Percentiles rank a stretch among this genome's conserved stretches.
These are phyloP conservation scores for Cladosporium sp. DNA, from an alignment of 2,329 filamentous ascomycete species.

Conservation along the genomic window DNA sequence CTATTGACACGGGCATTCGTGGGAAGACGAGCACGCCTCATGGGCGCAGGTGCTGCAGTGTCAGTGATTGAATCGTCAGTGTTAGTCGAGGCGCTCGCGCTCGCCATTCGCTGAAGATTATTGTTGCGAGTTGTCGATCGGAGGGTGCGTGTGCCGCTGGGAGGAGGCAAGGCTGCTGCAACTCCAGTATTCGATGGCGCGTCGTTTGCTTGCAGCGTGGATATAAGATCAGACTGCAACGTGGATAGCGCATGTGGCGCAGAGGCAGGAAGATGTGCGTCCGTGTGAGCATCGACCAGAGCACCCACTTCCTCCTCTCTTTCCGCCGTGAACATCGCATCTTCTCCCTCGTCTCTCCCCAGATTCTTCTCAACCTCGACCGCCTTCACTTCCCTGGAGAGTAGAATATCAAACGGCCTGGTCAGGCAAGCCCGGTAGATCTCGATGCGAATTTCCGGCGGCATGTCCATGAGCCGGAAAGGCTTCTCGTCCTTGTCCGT, in stretches of 20 bases:
- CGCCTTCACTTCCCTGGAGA: constrained; percentile 21
- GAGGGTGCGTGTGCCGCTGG: neutral
- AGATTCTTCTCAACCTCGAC: neutral
- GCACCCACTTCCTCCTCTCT: neutral
- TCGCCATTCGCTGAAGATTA: neutral
- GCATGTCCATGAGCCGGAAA: constrained; percentile 39
- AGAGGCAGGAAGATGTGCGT: too few relatives aligned
- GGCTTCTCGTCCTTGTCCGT: constrained; percentile 10
- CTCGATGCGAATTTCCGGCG: constrained; percentile 40
- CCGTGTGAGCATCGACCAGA: neutral
- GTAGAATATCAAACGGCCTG: constrained; percentile 26
- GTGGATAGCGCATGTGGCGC: too few relatives aligned
- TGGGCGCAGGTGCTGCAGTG: neutral
- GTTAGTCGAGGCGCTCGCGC: neutral
- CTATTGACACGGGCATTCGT: too few relatives aligned
- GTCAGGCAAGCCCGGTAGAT: constrained; percentile 37
- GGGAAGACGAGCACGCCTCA: too few relatives aligned
- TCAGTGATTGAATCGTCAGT: neutral
- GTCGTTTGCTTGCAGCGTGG: too few relatives aligned
- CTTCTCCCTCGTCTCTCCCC: neutral
- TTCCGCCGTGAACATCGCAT: too few relatives aligned
- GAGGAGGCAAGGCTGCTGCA: too few relatives aligned
- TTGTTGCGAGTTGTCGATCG: constrained; percentile 1
- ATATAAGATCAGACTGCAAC: too few relatives aligned
- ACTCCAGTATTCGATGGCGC: too few relatives aligned